Evolutionary conservation across 768 basidiomycete species (phyloP).

Genomic region (Rhodocollybia butyracea): DNA sequence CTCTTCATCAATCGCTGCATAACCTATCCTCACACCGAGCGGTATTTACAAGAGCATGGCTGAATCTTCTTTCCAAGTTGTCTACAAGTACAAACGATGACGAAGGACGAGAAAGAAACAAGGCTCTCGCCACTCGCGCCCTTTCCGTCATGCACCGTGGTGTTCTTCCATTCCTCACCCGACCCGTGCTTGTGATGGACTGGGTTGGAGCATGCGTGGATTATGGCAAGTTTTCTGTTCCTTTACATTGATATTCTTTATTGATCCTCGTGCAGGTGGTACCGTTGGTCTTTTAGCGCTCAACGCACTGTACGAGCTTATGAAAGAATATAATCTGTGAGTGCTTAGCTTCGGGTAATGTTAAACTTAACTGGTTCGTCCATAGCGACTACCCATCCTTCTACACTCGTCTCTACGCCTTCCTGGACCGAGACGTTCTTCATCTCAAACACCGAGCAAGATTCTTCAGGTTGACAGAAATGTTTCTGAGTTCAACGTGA

Average conservation of each 20-base stretch:
- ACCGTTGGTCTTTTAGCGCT: conserved; percentile 83
- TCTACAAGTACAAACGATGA: conserved; percentile 25
- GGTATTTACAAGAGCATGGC: conserved; percentile 81
- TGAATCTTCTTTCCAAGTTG: conserved; percentile 63
- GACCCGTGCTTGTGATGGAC: conserved; percentile 83
- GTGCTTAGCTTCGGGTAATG: conserved; percentile 24
- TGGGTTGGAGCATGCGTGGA: conserved; percentile 88
- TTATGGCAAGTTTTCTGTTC: conserved; percentile 46
- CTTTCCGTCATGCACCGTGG: conserved; percentile 80
- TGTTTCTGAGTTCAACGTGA: conserved; percentile 90
- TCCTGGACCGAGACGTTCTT: conserved; percentile 83
- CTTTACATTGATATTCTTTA: neutral
- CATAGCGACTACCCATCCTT: conserved; percentile 92
- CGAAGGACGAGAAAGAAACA: conserved; percentile 31
- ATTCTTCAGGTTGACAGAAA: conserved; percentile 90
- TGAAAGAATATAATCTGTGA: conserved; percentile 91
- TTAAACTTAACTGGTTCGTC: conserved; percentile 8
- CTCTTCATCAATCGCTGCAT: conserved; percentile 75
- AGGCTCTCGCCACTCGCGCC: conserved; percentile 47
- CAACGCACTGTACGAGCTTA: conserved; percentile 88
- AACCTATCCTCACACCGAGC: conserved; percentile 74
- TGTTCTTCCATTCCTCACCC: conserved; percentile 79
- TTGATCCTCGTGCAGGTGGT: conserved; percentile 50
- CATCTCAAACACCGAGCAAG: conserved; percentile 92
- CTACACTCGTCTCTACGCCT: conserved; percentile 87